These are phyloP conservation scores for Cytidiella melzeri DNA, from an alignment of 768 basidiomycete species.

Conservation along the genomic window DNA sequence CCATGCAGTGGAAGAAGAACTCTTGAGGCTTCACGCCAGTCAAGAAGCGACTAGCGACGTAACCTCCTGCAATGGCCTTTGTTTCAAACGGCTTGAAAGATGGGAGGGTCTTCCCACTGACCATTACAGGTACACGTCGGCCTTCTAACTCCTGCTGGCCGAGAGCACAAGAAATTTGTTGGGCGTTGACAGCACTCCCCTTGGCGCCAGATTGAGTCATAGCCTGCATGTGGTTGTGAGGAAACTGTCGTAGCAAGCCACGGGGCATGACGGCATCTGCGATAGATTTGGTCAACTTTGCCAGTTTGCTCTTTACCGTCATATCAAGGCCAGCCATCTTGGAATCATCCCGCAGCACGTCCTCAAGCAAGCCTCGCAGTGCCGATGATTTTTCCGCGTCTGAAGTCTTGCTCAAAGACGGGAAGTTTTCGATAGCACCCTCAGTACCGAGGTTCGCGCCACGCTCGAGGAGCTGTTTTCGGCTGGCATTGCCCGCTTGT, in stretches of 20 bases:
- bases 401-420: conserved; percentile 52
- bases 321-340: conserved; percentile 98
- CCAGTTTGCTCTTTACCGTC: conserved; percentile 80
- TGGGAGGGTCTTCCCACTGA: conserved; percentile 96
- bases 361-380: conserved; percentile 70
- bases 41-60: conserved; percentile 96
- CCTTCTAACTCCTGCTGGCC: conserved; percentile 99
- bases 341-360: conserved; percentile 88
- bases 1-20: conserved; percentile 99
- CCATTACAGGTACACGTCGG: conserved; percentile 98
- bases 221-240: conserved; percentile 97
- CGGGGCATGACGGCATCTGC: conserved; percentile 83
- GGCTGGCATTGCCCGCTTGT: conserved; percentile 64
- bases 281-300: conserved; percentile 84
- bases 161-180: conserved; percentile 95
- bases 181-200: conserved; percentile 94
- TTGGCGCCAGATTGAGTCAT: conserved; percentile 99
- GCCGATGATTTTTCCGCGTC: conserved; percentile 49
- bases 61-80: conserved; percentile 96
- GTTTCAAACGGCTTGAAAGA: conserved; percentile 98
- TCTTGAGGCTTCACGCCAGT: conserved; percentile 98
- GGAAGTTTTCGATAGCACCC: conserved; percentile 88
- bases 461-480: conserved; percentile 59
- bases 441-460: conserved; percentile 74
- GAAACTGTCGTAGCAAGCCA: conserved; percentile 88